Evolutionary conservation across 1,139 yeast species (phyloP).

Genomic region (Pichia sp.): DNA sequence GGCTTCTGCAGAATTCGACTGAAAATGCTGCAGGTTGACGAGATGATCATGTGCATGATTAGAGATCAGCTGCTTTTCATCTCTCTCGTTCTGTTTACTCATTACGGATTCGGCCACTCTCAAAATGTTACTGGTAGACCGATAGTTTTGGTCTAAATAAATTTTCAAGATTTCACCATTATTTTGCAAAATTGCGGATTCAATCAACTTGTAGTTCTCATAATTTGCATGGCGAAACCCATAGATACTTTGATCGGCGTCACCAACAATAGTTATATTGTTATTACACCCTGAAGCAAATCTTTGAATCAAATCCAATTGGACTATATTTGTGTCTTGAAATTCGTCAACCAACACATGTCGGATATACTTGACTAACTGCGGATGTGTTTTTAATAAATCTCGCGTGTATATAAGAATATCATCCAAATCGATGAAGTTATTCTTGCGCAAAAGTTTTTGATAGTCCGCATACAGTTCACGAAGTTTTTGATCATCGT

Average conservation of each 20-base stretch:
- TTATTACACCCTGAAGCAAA: constrained; percentile 32
- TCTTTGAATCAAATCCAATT: constrained; percentile 55
- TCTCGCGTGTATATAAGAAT: constrained; percentile 49
- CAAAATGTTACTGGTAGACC: constrained; percentile 68
- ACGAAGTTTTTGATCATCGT: constrained; percentile 5
- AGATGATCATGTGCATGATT: constrained; percentile 34
- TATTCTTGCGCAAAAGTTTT: constrained; percentile 30
- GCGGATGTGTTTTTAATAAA: constrained; percentile 37
- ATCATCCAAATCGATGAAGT: constrained; percentile 76
- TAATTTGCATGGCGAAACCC: constrained; percentile 78
- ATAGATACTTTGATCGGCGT: constrained; percentile 93
- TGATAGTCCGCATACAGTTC: constrained; percentile 47
- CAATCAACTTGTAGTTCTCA: constrained; percentile 58
- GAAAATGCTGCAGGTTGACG: constrained; percentile 26
- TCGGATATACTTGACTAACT: constrained; percentile 42
- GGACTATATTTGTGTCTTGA: constrained; percentile 83
- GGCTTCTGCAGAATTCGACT: constrained; percentile 2
- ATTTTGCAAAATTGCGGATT: constrained; percentile 32
- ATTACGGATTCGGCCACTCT: constrained; percentile 60
- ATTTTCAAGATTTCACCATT: constrained; percentile 18
- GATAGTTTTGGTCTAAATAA: constrained; percentile 59
- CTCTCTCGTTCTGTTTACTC: constrained; percentile 46
- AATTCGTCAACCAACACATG: constrained; percentile 90
- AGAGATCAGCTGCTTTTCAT: constrained; percentile 37
- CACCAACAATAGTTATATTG: constrained; percentile 85